phyloP scores from a whole-genome alignment of 169 alveolate genomes.

The Amoebophrya sp. region DNA sequence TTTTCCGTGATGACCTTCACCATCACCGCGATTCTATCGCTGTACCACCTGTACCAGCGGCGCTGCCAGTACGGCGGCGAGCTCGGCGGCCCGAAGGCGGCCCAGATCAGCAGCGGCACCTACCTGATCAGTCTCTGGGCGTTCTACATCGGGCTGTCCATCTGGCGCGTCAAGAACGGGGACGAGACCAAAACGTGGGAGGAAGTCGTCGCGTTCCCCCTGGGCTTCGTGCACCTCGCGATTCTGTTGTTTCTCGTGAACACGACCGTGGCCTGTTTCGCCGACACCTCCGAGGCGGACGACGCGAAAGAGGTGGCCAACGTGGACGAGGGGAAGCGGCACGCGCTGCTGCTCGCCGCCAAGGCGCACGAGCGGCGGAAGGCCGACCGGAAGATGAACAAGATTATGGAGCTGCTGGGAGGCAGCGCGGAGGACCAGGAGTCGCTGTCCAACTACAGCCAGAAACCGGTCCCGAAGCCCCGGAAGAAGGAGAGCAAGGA shows the following conservation, averaged over 20 bases:
- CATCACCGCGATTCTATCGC: slow-evolving; percentile 14
- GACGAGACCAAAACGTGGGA: not conserved
- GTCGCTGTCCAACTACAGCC: no score
- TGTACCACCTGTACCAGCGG: slow-evolving; percentile 32
- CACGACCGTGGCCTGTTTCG: not conserved
- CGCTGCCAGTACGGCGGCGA: slow-evolving; percentile 48
- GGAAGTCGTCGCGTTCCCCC: not conserved
- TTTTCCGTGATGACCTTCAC: slow-evolving; percentile 35
- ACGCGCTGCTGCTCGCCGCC: not conserved
- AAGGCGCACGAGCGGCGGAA: not conserved
- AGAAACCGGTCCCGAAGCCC: no score
- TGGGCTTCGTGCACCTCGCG: not conserved
- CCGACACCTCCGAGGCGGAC: not conserved
- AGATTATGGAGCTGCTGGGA: not conserved
- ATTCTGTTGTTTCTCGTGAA: not conserved
- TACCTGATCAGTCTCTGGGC: not conserved
- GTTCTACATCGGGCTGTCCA: not conserved
- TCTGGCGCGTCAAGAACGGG: not conserved
- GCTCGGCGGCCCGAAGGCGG: slow-evolving; percentile 38
- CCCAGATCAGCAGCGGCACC: slow-evolving; percentile 18
- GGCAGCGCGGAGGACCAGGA: not conserved
- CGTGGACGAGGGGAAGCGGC: not conserved
- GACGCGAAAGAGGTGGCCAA: not conserved
- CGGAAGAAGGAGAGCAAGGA: no score
- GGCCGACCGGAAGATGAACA: not conserved